Percentiles rank a stretch among this genome's conserved stretches.
These are phyloP conservation scores for Scalesia atractyloides DNA, from an alignment of 129 eudicot species.

Conservation along the genomic window DNA sequence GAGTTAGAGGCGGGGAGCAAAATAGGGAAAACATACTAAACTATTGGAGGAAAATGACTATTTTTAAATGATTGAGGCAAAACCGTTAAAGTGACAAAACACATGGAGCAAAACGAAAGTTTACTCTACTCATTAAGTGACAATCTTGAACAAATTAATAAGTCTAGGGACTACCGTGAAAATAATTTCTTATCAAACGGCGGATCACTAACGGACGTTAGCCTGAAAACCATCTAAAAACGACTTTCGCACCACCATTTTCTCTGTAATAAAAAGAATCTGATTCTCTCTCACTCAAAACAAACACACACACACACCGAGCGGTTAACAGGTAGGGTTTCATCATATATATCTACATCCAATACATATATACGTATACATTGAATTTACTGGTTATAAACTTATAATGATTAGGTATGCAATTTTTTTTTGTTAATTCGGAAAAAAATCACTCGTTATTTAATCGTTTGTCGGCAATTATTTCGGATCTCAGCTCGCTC, in stretches of 20 bases:
- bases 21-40: too few species aligned
- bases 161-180: slow-evolving; percentile 3
- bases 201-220: slow-evolving; percentile 30
- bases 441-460: slow-evolving; percentile 19
- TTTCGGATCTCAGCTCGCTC: slow-evolving; percentile 58
- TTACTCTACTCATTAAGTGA: too few species aligned
- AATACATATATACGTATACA: neutral
- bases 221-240: slow-evolving; percentile 33
- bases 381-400: slow-evolving; percentile 15
- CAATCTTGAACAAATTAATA: too few species aligned
- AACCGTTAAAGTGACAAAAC: too few species aligned
- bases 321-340: slow-evolving; percentile 46
- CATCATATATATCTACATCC: slow-evolving; percentile 30
- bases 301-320: slow-evolving; percentile 29
- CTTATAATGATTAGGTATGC: slow-evolving; percentile 18
- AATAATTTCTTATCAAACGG: slow-evolving; percentile 21
- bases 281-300: slow-evolving; percentile 38
- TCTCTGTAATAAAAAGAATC: slow-evolving; percentile 39
- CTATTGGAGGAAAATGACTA: too few species aligned
- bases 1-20: too few species aligned
- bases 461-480: slow-evolving; percentile 40
- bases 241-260: slow-evolving; percentile 40
- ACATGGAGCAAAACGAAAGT: too few species aligned
- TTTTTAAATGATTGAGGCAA: too few species aligned
- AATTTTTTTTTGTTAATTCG: neutral